Conservation (phyloP, 1,139 yeast species). For the Nematodospora anomalae region DNA sequence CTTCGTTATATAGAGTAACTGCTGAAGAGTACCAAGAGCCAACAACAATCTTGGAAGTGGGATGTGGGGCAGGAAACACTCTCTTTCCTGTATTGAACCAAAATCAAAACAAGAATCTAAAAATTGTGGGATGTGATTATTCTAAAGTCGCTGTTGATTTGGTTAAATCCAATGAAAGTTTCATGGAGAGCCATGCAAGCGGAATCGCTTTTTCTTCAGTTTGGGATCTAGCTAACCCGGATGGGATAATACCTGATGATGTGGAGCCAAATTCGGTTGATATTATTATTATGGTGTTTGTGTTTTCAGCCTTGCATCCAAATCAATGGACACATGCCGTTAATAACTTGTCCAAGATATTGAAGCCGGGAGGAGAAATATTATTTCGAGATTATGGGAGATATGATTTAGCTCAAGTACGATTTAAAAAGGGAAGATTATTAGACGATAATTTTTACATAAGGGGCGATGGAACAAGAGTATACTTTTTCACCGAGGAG, state of each 20-base stretch:
- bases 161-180: constrained; percentile 64
- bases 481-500: constrained; percentile 93
- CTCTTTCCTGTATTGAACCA: constrained; percentile 83
- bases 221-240: constrained; percentile 90
- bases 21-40: constrained; percentile 64
- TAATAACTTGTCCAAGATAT: constrained; percentile 59
- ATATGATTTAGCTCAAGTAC: constrained; percentile 90
- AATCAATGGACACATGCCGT: constrained; percentile 87
- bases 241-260: constrained; percentile 77
- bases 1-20: constrained; percentile 76
- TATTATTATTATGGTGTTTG: constrained; percentile 89
- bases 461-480: constrained; percentile 97
- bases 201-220: constrained; percentile 80
- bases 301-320: constrained; percentile 90
- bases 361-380: constrained; percentile 92
- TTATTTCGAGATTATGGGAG: constrained; percentile 94
- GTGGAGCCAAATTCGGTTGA: constrained; percentile 82
- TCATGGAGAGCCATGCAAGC: constrained; percentile 43
- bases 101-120: constrained; percentile 75
- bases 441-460: constrained; percentile 92
- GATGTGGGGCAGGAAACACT: constrained; percentile 99
- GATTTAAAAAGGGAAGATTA: constrained; percentile 86
- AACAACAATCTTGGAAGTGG: constrained; percentile 80
- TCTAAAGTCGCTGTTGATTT: constrained; percentile 87
- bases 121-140: constrained; percentile 85